Percentiles rank a stretch among this genome's conserved stretches.
Evolutionary conservation across 352 stramenopile genomes (phyloP).

Genomic region (Saprolegnia parasitica): DNA sequence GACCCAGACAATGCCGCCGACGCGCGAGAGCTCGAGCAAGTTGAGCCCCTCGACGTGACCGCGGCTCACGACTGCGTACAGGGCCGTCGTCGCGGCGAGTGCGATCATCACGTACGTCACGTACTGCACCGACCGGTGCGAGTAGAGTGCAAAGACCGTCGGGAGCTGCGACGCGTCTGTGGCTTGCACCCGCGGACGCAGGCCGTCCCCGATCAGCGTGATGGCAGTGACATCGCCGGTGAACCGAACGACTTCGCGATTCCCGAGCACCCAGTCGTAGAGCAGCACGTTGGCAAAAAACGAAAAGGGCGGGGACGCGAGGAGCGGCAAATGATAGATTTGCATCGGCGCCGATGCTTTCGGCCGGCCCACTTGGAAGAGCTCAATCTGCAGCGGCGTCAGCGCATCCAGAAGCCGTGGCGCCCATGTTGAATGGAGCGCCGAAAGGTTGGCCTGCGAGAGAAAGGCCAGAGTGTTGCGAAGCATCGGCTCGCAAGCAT

Average conservation of each 20-base stretch:
- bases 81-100: neutral
- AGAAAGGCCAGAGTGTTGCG: neutral
- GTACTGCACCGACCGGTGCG: neutral
- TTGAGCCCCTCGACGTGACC: constrained; percentile 5
- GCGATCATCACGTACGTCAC: constrained; percentile 3
- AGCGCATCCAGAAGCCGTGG: neutral
- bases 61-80: neutral
- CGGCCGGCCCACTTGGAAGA: neutral
- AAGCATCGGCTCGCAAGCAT: neutral
- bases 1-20: constrained; percentile 5
- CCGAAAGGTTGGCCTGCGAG: neutral
- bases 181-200: neutral
- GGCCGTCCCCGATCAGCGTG: neutral
- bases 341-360: neutral
- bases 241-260: constrained; percentile 14
- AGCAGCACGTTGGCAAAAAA: constrained; percentile 12
- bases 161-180: neutral
- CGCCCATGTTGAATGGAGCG: neutral
- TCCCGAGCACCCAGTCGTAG: constrained; percentile 16
- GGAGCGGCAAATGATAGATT: neutral
- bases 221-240: neutral
- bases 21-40: constrained; percentile 7
- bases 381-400: neutral
- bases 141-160: constrained; percentile 1
- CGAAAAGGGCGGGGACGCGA: neutral